Conservation (phyloP, 179 eudicot species). For the Silene noctiflora region DNA sequence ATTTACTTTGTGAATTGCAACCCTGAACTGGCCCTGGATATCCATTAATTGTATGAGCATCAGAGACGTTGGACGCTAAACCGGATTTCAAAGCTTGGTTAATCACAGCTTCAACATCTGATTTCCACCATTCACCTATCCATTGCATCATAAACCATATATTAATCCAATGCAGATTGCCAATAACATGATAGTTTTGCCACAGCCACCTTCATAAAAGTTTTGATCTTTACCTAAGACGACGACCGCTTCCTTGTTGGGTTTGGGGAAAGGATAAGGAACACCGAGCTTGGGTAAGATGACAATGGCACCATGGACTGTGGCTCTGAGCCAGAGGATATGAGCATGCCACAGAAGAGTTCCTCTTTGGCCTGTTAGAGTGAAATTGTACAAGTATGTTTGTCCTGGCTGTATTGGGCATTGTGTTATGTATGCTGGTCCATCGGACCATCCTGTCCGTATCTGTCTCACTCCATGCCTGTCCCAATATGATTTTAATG, state of each 20-base stretch:
- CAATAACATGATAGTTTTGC: neutral
- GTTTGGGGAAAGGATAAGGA: constrained; percentile 43
- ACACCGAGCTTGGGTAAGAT: constrained; percentile 37
- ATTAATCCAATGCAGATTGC: neutral
- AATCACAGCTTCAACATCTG: constrained; percentile 39
- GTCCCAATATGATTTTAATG: neutral
- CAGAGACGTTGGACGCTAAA: constrained; percentile 34
- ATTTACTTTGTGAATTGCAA: constrained; percentile 29
- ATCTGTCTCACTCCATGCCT: constrained; percentile 43
- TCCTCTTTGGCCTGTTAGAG: constrained; percentile 38
- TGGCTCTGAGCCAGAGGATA: constrained; percentile 41
- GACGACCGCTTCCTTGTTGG: constrained; percentile 27
- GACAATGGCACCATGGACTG: constrained; percentile 41
- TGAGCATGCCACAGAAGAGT: constrained; percentile 43
- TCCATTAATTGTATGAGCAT: constrained; percentile 44
- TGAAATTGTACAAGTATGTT: constrained; percentile 32
- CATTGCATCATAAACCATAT: constrained; percentile 3
- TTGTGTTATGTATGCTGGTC: constrained; percentile 44
- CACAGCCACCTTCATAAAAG: neutral
- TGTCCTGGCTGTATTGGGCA: constrained; percentile 39
- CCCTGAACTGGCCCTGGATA: constrained; percentile 27
- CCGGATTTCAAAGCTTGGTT: constrained; percentile 36
- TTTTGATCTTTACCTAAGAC: constrained; percentile 22
- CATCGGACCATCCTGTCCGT: constrained; percentile 44
- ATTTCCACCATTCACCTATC: constrained; percentile 46